These are phyloP conservation scores for Asterophora lycoperdoides DNA, from an alignment of 768 basidiomycete genomes.

Conservation along the genomic window DNA sequence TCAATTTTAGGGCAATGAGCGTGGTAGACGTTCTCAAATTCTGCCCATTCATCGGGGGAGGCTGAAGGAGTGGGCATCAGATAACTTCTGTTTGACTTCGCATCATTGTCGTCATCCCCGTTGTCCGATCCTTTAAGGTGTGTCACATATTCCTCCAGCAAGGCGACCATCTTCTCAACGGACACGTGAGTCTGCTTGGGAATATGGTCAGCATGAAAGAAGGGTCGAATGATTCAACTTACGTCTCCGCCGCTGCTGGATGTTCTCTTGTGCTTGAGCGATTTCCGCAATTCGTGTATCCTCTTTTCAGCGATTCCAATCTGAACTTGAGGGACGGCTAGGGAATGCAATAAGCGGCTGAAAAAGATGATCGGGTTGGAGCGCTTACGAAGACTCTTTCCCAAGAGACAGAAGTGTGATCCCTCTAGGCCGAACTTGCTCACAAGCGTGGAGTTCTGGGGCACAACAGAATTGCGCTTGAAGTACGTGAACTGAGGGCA, in stretches of 20 bases:
- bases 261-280: slow-evolving; percentile 13
- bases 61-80: slow-evolving; percentile 66
- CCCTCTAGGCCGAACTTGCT: slow-evolving; percentile 86
- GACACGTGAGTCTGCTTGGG: slow-evolving; percentile 11
- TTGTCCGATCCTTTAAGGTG: slow-evolving; percentile 47
- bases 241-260: slow-evolving; percentile 8
- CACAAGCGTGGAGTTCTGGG: slow-evolving; percentile 36
- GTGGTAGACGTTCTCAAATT: slow-evolving; percentile 90
- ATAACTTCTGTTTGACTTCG: slow-evolving; percentile 44
- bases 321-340: slow-evolving; percentile 61
- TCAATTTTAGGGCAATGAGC: slow-evolving; percentile 82
- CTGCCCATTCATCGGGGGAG: slow-evolving; percentile 66
- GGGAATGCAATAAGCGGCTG: slow-evolving; percentile 7
- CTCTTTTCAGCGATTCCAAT: slow-evolving; percentile 54
- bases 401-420: slow-evolving; percentile 78
- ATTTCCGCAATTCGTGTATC: slow-evolving; percentile 42
- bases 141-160: slow-evolving; percentile 59
- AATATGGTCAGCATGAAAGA: background rate
- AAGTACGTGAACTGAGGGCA: slow-evolving; percentile 85
- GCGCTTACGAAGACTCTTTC: slow-evolving; percentile 61
- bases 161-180: slow-evolving; percentile 45
- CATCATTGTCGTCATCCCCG: slow-evolving; percentile 26
- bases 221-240: background rate
- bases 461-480: slow-evolving; percentile 49
- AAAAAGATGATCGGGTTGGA: background rate